Base-by-base conservation (phyloP, 192 early-diverging fungal species). In the Oehlia diaphana region DNA sequence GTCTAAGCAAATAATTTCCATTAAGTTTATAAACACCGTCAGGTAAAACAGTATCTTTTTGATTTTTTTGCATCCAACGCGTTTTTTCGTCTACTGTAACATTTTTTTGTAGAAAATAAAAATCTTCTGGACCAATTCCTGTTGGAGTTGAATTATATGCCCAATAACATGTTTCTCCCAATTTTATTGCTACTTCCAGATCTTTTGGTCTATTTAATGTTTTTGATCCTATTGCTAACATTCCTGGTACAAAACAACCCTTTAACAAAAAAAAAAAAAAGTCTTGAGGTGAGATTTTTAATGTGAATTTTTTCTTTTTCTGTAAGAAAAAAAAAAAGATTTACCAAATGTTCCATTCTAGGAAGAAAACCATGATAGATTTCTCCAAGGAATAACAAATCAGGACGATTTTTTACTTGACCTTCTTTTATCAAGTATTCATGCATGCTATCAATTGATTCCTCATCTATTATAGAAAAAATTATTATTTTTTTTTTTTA, bases 201-300 rank as follows among this genome's bases (percentile, higher is more conserved):
- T 85, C 73, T 28, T 83, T 31, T 5, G 78, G 49, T 42, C 85
- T 63, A 50, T 89, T 82, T 64, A 81, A 79, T 66, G 86, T 84
- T n/a, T 84, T 80, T 31, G 86, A 74, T 3, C 81, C 84, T 77
- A 91, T 82, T 5, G 87, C 81, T 1, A 91, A 70, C 21, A 84
- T 83, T 9, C 88, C 89, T 21, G 84, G 85, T 12, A 84, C 86
- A 80, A 90, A 91, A 69, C 90, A 91, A 8, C 85, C 83, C 89
- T 90, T 79, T 21, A 75, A 10, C 63, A 14, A 72, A 79, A 50
- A 65, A 26, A 26, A 50, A 42, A 44, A 26, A 33, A 35, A 12
- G 62, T 50, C 49, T 70, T 58, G 21, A 37, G 4, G 19, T 19
- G 26, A 47, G 70, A 78, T 66, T 74, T 68, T 78, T 47, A 79